Percentiles rank a stretch among this genome's conserved stretches.
Evolutionary conservation across 768 basidiomycete species (phyloP).

Genomic region (Leccinum subtestaceum): DNA sequence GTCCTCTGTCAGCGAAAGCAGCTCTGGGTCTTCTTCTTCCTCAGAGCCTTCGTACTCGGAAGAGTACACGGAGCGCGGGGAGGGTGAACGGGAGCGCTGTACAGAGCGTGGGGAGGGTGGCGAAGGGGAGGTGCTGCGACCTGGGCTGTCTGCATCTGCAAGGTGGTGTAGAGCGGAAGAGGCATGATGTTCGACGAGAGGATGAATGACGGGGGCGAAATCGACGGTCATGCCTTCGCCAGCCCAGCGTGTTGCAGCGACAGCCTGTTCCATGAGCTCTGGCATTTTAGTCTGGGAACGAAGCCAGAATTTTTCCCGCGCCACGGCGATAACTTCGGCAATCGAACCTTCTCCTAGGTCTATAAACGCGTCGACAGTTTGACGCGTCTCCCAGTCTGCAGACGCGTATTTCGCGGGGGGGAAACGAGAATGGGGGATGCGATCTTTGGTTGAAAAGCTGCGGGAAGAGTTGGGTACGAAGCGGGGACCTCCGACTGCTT

Average conservation of each 20-base stretch:
- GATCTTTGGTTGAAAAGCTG: conserved; percentile 14
- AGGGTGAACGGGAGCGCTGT: conserved; percentile 32
- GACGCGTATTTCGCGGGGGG: conserved; percentile 30
- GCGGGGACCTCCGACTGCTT: conserved; percentile 52
- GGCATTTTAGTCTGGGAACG: conserved; percentile 59
- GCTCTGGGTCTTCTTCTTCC: conserved; percentile 44
- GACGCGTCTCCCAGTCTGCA: conserved; percentile 65
- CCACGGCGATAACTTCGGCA: conserved; percentile 54
- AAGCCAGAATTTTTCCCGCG: conserved; percentile 73
- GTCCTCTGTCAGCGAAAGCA: conserved; percentile 45
- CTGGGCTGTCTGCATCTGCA: conserved; percentile 16
- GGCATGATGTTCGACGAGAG: conserved; percentile 2
- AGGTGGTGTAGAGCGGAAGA: conserved; percentile 6
- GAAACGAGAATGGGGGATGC: conserved; percentile 18
- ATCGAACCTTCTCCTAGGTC: conserved; percentile 72
- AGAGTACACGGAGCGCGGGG: conserved; percentile 29
- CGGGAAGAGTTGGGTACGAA: conserved; percentile 24
- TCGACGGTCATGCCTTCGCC: conserved; percentile 36
- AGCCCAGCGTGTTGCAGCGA: conserved; percentile 54
- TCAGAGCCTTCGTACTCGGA: conserved; percentile 37
- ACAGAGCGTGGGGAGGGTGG: conserved; percentile 25
- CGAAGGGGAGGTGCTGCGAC: conserved; percentile 25
- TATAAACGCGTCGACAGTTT: conserved; percentile 66
- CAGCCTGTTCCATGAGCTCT: conserved; percentile 64
- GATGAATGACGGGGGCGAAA: conserved; percentile 18